A percentile compares a stretch with the other conserved stretches of the same genome.
These are phyloP conservation scores for Acrasis kona DNA, from an alignment of 78 protist species.

Conservation along the genomic window DNA sequence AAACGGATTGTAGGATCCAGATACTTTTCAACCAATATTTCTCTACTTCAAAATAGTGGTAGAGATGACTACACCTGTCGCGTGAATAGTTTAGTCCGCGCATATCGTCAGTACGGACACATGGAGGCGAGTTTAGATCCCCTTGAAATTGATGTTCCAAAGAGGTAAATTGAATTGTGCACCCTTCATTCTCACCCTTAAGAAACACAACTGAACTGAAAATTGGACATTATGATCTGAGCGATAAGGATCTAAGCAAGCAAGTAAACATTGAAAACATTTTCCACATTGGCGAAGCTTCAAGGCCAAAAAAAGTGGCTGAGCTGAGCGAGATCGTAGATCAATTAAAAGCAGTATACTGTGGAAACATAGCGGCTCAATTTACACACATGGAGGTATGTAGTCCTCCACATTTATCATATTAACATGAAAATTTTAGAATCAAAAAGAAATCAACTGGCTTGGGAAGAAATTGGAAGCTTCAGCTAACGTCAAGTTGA, in stretches of 20 bases:
- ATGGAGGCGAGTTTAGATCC: not conserved
- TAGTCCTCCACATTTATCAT: too few relatives aligned
- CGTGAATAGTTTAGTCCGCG: too few relatives aligned
- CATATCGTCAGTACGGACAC: not conserved
- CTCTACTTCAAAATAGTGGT: too few relatives aligned
- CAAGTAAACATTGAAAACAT: not conserved
- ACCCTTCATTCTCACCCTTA: not conserved
- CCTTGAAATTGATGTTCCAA: not conserved
- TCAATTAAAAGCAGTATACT: slow-evolving; percentile 19
- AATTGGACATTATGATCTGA: not conserved
- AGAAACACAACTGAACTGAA: too few relatives aligned
- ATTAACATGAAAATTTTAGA: not conserved
- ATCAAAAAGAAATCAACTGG: not conserved
- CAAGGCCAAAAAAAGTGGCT: not conserved
- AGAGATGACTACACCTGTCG: too few relatives aligned
- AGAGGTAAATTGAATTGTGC: not conserved
- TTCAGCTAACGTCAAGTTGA: not conserved
- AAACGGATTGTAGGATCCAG: too few relatives aligned
- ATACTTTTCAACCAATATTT: too few relatives aligned
- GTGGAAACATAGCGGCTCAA: slow-evolving; percentile 34
- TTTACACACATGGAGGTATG: slow-evolving; percentile 24
- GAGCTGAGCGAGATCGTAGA: slow-evolving; percentile 19
- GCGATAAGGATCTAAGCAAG: not conserved
- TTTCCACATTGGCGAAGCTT: not conserved
- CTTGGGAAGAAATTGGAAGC: not conserved